Conservation (phyloP, 1,284 basidiomycete species). For the Heterobasidion annosum region DNA sequence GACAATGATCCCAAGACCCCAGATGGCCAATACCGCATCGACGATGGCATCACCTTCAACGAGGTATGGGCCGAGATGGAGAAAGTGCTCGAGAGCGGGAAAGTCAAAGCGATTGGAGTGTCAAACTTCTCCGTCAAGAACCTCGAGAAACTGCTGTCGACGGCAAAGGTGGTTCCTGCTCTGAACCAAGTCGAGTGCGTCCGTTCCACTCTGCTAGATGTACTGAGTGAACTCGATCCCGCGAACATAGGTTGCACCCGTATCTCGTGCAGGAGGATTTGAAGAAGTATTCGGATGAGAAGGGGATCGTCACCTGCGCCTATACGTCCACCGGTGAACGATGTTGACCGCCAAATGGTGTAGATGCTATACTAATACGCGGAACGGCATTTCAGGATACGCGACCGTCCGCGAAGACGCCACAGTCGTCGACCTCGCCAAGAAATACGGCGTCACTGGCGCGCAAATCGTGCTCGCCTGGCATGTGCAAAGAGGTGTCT, state of each 20-base stretch:
- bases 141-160: conserved; percentile 28
- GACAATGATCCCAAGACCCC: background rate
- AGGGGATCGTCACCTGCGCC: background rate
- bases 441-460: conserved; percentile 31
- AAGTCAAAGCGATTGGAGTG: conserved; percentile 39
- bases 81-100: conserved; percentile 27
- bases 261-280: background rate
- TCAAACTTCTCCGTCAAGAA: conserved; percentile 33
- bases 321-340: background rate
- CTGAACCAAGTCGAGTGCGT: conserved; percentile 10
- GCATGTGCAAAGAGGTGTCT: conserved; percentile 31
- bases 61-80: conserved; percentile 40
- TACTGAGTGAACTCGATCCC: too few relatives aligned
- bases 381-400: conserved; percentile 17
- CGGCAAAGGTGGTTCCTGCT: conserved; percentile 24
- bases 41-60: conserved; percentile 23
- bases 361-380: too few relatives aligned
- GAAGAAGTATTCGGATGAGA: background rate
- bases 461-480: conserved; percentile 35
- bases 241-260: background rate
- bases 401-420: conserved; percentile 30
- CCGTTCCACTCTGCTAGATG: background rate
- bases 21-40: background rate
- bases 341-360: too few relatives aligned
- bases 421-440: conserved; percentile 28